Evolutionary conservation across 228 moss, liverwort and hornwort species (phyloP), one percentile per base, ranked within the genome.

Genomic region (Sphagnum magellanicum): DNA sequence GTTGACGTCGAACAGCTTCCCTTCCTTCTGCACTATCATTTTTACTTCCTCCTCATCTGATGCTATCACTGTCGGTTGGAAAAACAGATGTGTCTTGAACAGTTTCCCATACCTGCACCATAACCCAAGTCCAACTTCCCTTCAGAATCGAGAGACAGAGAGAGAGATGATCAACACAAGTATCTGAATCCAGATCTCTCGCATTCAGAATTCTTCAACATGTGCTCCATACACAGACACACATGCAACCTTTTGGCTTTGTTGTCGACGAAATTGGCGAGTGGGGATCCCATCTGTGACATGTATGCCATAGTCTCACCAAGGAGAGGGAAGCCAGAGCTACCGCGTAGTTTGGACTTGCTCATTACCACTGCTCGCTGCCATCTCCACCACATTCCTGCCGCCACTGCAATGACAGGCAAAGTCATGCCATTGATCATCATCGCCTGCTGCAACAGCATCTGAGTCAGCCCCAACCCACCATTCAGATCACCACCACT

Each of bases 1-100:
- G 70, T 80, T 68, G 14, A 79, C 66, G 52, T 82, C 86, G 65
- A 86, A 82, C 50, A 75, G 77, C 50, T 82, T 75, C 6, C 86
- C 86, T 49, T 86, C 86, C 61, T 75, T 83, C 32, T 79, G 71
- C 52, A 86, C 72, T 49, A 83, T 80, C 86, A 86, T 86, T 77
- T 75, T 77, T 74, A 86, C 86, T 6, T 79, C 82, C 48, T 70
- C 80, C 48, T 70, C 49, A 52, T 86, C 82, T 50, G 82, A 68
- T 48, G 82, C 82, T 8, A 86, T 67, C 46, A 86, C 79, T 5
- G 86, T 86, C 15, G 69, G 71, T 48, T 78, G 68, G 74, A 86
- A 76, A 48, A 80, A 74, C 52, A 86, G 49, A 4, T 73, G 77
- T 11, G 86, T 82, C 58, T 86, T 86, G 71, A 86, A 86, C 49